These are phyloP conservation scores for Boletus bicolor DNA, from an alignment of 768 basidiomycete species.

Conservation along the genomic window DNA sequence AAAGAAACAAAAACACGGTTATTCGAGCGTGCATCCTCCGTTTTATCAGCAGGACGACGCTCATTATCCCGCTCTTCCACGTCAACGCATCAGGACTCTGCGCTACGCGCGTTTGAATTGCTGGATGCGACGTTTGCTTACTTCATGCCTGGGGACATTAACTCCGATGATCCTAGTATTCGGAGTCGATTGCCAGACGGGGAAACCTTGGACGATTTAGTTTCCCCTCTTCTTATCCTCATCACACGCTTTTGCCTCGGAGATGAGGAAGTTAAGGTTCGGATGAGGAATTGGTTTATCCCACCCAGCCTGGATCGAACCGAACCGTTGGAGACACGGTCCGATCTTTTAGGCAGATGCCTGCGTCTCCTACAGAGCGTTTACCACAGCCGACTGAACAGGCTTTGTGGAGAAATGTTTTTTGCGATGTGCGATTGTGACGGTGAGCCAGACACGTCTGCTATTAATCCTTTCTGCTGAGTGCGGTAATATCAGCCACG, in stretches of 20 bases:
- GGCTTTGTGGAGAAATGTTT: slow-evolving; percentile 81
- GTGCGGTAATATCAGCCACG: slow-evolving; percentile 44
- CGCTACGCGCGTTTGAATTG: slow-evolving; percentile 64
- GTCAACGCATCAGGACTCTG: slow-evolving; percentile 40
- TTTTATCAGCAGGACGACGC: slow-evolving; percentile 30
- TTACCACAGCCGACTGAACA: slow-evolving; percentile 69
- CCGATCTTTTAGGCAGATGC: slow-evolving; percentile 74
- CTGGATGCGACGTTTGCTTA: slow-evolving; percentile 56
- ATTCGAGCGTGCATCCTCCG: slow-evolving; percentile 28
- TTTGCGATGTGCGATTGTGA: slow-evolving; percentile 81
- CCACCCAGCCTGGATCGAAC: slow-evolving; percentile 81
- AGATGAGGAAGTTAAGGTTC: slow-evolving; percentile 52
- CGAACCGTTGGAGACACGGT: slow-evolving; percentile 65
- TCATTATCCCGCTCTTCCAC: slow-evolving; percentile 34
- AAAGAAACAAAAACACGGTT: slow-evolving; percentile 24
- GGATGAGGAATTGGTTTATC: slow-evolving; percentile 65
- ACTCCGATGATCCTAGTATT: slow-evolving; percentile 63
- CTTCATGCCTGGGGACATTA: slow-evolving; percentile 63
- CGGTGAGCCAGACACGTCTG: slow-evolving; percentile 35
- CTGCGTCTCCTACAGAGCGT: slow-evolving; percentile 73
- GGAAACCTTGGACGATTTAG: slow-evolving; percentile 67
- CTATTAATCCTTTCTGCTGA: neutral
- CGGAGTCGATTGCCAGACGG: slow-evolving; percentile 43
- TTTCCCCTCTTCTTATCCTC: slow-evolving; percentile 75
- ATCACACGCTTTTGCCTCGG: slow-evolving; percentile 67